Evolutionary conservation across 2,329 filamentous ascomycete species (phyloP).

Genomic region (Knoxdaviesia proteae): DNA sequence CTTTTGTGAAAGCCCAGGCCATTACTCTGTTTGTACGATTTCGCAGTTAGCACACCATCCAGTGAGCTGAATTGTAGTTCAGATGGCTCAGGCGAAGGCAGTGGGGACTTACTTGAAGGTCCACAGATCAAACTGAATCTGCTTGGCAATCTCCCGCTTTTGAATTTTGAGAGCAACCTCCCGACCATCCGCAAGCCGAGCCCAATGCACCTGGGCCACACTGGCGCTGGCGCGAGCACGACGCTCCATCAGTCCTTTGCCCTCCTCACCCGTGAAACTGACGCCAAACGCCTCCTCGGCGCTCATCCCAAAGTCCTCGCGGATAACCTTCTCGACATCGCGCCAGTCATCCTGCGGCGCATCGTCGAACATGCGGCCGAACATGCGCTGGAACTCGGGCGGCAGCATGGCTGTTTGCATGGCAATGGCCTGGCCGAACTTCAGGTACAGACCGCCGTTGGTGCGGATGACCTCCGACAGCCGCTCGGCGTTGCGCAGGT

Average conservation of each 20-base stretch:
- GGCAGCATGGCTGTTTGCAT: slow-evolving; percentile 94
- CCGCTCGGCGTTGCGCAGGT: slow-evolving; percentile 64
- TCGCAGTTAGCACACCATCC: not conserved
- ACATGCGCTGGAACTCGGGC: slow-evolving; percentile 92
- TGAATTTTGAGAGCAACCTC: slow-evolving; percentile 95
- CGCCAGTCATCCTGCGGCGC: slow-evolving; percentile 82
- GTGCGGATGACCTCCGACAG: slow-evolving; percentile 60
- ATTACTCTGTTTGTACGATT: slow-evolving; percentile 36
- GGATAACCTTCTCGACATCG: slow-evolving; percentile 67
- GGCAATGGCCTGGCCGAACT: slow-evolving; percentile 94
- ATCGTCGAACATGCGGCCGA: slow-evolving; percentile 91
- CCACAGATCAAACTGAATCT: slow-evolving; percentile 91
- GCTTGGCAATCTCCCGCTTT: slow-evolving; percentile 78
- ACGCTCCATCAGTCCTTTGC: slow-evolving; percentile 42
- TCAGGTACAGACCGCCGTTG: slow-evolving; percentile 88
- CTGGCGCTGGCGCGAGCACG: slow-evolving; percentile 57
- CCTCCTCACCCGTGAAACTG: slow-evolving; percentile 51
- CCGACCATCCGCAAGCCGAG: slow-evolving; percentile 60
- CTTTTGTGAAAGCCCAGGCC: slow-evolving; percentile 60
- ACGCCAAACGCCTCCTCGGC: slow-evolving; percentile 86
- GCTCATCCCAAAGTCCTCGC: slow-evolving; percentile 69
- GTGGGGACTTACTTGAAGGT: slow-evolving; percentile 55
- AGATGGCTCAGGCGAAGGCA: not conserved
- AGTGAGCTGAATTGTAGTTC: not conserved
- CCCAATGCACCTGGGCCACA: slow-evolving; percentile 96